phyloP scores from a whole-genome alignment of 345 rosid species.

The Diplotaxis tenuifolia region DNA sequence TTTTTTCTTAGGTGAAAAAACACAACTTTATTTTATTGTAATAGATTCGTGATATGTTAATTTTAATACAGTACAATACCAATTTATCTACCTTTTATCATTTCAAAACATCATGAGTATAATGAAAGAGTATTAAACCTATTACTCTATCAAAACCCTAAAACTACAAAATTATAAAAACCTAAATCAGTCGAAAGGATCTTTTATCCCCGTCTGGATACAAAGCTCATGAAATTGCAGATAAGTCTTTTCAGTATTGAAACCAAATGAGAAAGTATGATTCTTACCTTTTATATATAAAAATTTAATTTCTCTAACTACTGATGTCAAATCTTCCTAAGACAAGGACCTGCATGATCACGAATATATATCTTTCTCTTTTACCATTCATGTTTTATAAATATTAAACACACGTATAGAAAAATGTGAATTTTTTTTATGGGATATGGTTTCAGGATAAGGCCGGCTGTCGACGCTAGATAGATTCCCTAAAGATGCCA shows the following conservation, averaged over 20 bases:
- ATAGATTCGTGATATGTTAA: neutral
- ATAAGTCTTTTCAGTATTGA: neutral
- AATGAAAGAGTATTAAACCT: no score
- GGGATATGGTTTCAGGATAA: neutral
- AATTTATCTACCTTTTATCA: neutral
- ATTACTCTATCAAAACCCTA: neutral
- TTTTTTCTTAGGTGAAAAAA: no score
- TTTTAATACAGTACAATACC: neutral
- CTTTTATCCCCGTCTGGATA: neutral
- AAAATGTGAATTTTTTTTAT: neutral
- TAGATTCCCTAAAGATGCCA: neutral
- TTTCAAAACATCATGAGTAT: neutral
- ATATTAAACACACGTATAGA: neutral
- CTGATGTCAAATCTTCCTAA: neutral
- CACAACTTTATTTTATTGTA: no score
- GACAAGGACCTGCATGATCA: neutral
- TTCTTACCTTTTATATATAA: neutral
- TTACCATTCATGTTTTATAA: neutral
- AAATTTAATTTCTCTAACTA: neutral
- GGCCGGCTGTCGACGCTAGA: neutral
- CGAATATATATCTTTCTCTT: neutral
- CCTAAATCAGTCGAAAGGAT: neutral
- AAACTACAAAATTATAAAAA: neutral
- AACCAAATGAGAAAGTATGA: neutral
- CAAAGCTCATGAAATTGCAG: neutral